These are phyloP conservation scores for Pichia sp. DNA, from an alignment of 1,139 yeast species.

Conservation along the genomic window DNA sequence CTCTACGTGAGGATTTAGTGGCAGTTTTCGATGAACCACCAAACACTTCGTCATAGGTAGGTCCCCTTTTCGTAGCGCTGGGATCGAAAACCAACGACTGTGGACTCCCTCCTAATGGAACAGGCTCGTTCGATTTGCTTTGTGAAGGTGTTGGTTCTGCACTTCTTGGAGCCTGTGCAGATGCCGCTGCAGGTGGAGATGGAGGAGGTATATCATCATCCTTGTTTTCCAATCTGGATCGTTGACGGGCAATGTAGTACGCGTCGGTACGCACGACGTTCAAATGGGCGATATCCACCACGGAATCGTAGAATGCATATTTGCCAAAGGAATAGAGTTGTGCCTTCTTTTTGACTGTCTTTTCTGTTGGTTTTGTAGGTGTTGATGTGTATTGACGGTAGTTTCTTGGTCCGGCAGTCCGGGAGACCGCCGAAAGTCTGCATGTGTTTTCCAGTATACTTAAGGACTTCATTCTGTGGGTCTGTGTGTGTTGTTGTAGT, in stretches of 20 bases:
- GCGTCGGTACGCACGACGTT: conserved; percentile 18
- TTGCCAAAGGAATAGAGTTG: conserved; percentile 8
- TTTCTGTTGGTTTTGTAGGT: too few relatives aligned
- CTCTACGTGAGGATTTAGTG: conserved; percentile 32
- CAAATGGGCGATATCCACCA: conserved; percentile 10
- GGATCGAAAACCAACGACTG: conserved; percentile 25
- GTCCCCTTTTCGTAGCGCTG: conserved; percentile 15
- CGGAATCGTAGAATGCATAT: conserved; percentile 16
- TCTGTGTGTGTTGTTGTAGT: too few relatives aligned
- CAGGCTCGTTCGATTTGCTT: too few relatives aligned
- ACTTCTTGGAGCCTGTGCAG: too few relatives aligned
- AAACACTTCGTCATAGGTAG: conserved; percentile 29
- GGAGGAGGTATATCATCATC: neutral
- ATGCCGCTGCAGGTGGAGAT: too few relatives aligned
- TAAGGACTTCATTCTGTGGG: neutral
- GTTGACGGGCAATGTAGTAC: conserved; percentile 16
- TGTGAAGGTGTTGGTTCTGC: too few relatives aligned
- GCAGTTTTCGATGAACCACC: conserved; percentile 32
- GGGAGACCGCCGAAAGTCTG: neutral
- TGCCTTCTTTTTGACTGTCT: neutral
- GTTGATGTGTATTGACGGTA: neutral
- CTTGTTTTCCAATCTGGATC: neutral
- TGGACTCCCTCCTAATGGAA: too few relatives aligned
- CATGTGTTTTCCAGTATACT: neutral
- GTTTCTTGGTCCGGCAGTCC: neutral